These are phyloP conservation scores for Pleurotus eryngii DNA, from an alignment of 768 basidiomycete species.

Conservation along the genomic window DNA sequence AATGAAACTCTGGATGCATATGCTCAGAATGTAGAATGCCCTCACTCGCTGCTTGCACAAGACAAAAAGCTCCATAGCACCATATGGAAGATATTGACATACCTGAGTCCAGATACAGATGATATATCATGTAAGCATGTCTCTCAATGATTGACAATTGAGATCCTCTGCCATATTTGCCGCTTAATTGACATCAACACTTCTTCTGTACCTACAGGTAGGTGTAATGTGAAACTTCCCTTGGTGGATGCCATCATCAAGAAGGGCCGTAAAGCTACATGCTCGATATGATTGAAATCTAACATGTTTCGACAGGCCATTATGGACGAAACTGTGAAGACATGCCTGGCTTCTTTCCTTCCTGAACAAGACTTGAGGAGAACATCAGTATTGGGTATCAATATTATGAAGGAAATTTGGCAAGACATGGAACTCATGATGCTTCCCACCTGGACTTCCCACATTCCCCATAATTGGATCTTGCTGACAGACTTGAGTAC, in stretches of 20 bases:
- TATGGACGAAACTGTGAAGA: neutral
- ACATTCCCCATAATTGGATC: slow-evolving; percentile 25
- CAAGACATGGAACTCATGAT: slow-evolving; percentile 23
- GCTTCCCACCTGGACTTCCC: slow-evolving; percentile 28
- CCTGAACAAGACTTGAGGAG: neutral
- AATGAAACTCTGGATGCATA: neutral
- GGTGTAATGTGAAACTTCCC: no score
- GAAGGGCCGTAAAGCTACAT: neutral
- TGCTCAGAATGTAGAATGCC: neutral
- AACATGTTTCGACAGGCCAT: neutral
- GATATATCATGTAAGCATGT: no score
- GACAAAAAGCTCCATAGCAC: neutral
- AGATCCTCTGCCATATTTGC: no score
- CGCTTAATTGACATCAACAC: no score
- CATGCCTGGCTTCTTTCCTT: neutral
- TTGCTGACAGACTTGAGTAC: neutral
- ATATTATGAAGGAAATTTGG: slow-evolving; percentile 26
- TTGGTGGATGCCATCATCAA: neutral
- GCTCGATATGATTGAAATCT: neutral
- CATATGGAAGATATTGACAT: neutral
- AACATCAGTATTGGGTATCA: slow-evolving; percentile 21
- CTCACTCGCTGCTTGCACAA: neutral
- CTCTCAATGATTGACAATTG: no score
- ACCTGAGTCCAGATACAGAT: neutral
- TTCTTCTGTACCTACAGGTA: no score